Percentiles rank a stretch among this genome's conserved stretches.
phyloP scores from a whole-genome alignment of 208 protist species.

The Wallacemonas rigidus region DNA sequence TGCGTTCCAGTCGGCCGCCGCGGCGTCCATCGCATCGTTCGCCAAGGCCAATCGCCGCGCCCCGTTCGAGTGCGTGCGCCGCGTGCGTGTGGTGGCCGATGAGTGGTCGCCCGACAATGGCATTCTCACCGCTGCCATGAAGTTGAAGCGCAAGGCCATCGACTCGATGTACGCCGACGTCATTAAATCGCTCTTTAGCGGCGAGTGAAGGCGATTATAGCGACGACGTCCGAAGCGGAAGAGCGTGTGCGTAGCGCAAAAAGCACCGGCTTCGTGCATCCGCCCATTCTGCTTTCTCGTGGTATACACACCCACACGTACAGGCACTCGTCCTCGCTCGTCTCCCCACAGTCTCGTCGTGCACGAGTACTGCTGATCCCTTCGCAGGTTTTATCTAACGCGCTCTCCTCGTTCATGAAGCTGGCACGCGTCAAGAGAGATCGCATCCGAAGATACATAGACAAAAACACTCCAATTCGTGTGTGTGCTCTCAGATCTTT shows the following conservation, averaged over 20 bases:
- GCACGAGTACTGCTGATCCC: no score
- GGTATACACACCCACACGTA: no score
- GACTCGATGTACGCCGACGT: slow-evolving; percentile 55
- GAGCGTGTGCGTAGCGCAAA: background rate
- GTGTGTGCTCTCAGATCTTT: no score
- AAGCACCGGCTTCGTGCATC: no score
- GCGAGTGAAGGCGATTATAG: slow-evolving; percentile 24
- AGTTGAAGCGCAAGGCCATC: slow-evolving; percentile 76
- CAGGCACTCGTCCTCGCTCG: no score
- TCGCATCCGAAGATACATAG: no score
- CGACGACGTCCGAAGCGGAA: no score
- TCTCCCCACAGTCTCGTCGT: no score
- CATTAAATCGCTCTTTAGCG: slow-evolving; percentile 68
- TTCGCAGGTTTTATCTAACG: no score
- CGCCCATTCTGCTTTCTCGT: no score
- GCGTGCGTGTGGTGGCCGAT: slow-evolving; percentile 58
- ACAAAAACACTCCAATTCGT: no score
- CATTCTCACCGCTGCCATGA: slow-evolving; percentile 76
- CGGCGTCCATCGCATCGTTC: slow-evolving; percentile 36
- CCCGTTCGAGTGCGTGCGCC: slow-evolving; percentile 63
- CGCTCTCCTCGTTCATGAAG: background rate
- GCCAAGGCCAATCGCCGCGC: slow-evolving; percentile 34
- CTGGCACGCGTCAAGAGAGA: no score
- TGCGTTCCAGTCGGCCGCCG: slow-evolving; percentile 37
- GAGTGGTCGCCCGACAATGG: slow-evolving; percentile 89